phyloP scores from a whole-genome alignment of 2,329 filamentous ascomycete species.

The Sclerotinia minor region DNA sequence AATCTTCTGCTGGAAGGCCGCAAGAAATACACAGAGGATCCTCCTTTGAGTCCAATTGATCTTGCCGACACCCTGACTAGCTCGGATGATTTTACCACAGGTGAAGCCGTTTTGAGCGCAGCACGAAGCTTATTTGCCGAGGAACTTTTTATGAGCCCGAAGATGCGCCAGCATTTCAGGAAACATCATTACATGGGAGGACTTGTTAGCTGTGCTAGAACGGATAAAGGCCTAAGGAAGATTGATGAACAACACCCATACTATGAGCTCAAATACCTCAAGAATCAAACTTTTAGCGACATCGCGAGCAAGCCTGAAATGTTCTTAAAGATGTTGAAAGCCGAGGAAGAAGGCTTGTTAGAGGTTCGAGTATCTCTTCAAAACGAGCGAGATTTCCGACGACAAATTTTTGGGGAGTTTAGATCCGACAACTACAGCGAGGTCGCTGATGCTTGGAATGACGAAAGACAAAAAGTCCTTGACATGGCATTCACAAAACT shows the following conservation, averaged over 20 bases:
- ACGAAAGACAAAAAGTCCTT: conserved; percentile 79
- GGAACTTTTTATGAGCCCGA: conserved; percentile 82
- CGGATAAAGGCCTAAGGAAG: conserved; percentile 88
- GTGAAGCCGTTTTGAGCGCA: conserved; percentile 71
- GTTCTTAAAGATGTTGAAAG: conserved; percentile 95
- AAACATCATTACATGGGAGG: conserved; percentile 81
- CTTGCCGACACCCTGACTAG: conserved; percentile 77
- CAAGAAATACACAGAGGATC: conserved; percentile 82
- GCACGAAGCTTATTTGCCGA: conserved; percentile 89
- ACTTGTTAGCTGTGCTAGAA: conserved; percentile 82
- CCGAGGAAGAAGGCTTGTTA: conserved; percentile 89
- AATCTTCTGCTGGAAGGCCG: conserved; percentile 79
- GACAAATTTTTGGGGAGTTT: conserved; percentile 77
- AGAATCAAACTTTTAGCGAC: conserved; percentile 81
- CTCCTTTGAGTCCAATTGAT: conserved; percentile 75
- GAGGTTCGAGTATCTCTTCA: conserved; percentile 80
- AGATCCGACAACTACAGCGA: conserved; percentile 95
- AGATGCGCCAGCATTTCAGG: conserved; percentile 84
- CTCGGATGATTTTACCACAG: conserved; percentile 71
- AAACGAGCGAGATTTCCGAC: conserved; percentile 72
- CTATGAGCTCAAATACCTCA: conserved; percentile 96
- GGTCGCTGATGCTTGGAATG: conserved; percentile 92
- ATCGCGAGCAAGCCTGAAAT: conserved; percentile 82
- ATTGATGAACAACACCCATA: conserved; percentile 96
- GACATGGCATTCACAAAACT: conserved; percentile 80